Conservation (phyloP, 208 protist genomes). For the Leishmania turanica region DNA sequence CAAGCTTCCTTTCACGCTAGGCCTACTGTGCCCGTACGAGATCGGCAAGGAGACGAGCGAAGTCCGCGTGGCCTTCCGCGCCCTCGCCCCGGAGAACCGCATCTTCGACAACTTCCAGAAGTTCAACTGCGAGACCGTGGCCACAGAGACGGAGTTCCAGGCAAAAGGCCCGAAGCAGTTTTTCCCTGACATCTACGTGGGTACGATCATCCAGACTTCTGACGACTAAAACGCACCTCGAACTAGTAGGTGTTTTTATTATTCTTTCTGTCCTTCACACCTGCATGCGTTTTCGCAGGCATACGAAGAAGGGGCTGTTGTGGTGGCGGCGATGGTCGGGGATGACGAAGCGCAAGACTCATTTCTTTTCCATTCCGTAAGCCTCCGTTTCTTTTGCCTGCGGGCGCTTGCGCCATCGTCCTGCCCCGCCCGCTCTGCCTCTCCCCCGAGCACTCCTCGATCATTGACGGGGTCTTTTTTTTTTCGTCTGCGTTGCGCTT, state of each 20-base stretch:
- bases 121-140: conserved; percentile 59
- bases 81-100: conserved; percentile 57
- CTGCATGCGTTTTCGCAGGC: not conserved
- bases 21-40: conserved; percentile 56
- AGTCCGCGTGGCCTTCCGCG: conserved; percentile 62
- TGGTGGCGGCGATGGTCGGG: not conserved
- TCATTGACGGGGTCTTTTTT: not conserved
- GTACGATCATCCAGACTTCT: conserved; percentile 69
- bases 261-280: not conserved
- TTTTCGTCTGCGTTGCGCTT: not conserved
- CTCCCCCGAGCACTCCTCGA: not conserved
- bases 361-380: not conserved
- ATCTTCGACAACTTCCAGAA: conserved; percentile 78
- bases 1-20: conserved; percentile 62
- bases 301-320: not conserved
- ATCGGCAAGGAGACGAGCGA: conserved; percentile 57
- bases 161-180: conserved; percentile 65
- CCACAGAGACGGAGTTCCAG: conserved; percentile 80
- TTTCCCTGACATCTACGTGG: conserved; percentile 84
- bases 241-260: not conserved
- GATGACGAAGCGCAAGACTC: not conserved
- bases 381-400: not conserved
- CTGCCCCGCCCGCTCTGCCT: not conserved
- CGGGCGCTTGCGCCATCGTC: not conserved
- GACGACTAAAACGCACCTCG: conserved; percentile 33